These are phyloP conservation scores for Blastocystis sp. DNA, from an alignment of 352 stramenopile genomes.

Conservation along the genomic window DNA sequence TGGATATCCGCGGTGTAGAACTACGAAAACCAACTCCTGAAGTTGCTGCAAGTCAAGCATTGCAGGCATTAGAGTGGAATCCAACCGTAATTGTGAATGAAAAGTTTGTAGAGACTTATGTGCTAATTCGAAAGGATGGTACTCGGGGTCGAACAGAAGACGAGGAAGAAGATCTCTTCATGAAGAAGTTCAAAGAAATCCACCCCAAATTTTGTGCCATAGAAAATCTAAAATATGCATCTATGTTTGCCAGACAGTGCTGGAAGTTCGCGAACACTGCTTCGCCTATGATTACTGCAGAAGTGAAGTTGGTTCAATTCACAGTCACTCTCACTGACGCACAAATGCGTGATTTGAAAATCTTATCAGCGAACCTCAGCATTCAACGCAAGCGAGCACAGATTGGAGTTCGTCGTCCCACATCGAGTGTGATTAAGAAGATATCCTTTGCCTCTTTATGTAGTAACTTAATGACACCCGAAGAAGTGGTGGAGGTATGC, in stretches of 20 bases:
- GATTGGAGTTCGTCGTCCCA: background rate
- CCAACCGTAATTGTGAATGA: slow-evolving; percentile 18
- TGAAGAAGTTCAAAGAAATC: slow-evolving; percentile 43
- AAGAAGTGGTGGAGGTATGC: slow-evolving; percentile 31
- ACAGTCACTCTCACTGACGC: background rate
- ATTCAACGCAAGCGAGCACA: slow-evolving; percentile 26
- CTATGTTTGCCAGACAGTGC: background rate
- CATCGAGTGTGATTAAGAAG: background rate
- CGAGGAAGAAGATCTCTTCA: slow-evolving; percentile 41
- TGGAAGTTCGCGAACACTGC: slow-evolving; percentile 46
- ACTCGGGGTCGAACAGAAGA: slow-evolving; percentile 26
- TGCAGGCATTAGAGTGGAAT: slow-evolving; percentile 29
- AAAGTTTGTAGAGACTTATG: slow-evolving; percentile 42
- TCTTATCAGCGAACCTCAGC: background rate
- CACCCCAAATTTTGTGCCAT: slow-evolving; percentile 31
- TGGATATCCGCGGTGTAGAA: slow-evolving; percentile 45
- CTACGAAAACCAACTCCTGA: slow-evolving; percentile 51
- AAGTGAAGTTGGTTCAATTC: background rate
- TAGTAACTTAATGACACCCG: slow-evolving; percentile 27
- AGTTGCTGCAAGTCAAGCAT: background rate
- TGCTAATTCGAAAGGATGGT: slow-evolving; percentile 1
- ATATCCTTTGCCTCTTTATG: background rate
- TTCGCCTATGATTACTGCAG: background rate
- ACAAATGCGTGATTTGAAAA: slow-evolving; percentile 23
- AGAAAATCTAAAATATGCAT: background rate